A percentile compares a stretch with the other conserved stretches of the same genome.
phyloP scores from a whole-genome alignment of 2,329 filamentous ascomycete species.

The Exophiala sideris region DNA sequence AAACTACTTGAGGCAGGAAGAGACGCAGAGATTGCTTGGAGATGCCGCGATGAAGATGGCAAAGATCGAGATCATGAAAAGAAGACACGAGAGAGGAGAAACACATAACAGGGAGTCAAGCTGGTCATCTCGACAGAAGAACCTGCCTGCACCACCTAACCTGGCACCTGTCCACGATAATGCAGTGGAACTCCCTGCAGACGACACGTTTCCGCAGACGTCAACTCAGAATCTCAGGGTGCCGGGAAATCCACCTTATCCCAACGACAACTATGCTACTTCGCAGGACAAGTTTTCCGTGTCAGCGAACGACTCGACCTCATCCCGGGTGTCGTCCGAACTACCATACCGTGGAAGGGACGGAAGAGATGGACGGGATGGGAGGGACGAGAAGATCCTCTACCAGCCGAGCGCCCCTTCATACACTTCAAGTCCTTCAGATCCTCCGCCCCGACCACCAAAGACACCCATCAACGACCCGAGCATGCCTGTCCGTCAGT shows the following conservation, averaged over 20 bases:
- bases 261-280: conserved; percentile 43
- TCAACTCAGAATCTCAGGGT: conserved; percentile 29
- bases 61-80: conserved; percentile 74
- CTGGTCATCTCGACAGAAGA: conserved; percentile 30
- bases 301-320: conserved; percentile 54
- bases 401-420: conserved; percentile 31
- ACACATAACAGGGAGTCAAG: conserved; percentile 32
- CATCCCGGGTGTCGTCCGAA: conserved; percentile 25
- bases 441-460: conserved; percentile 67
- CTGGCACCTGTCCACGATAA: conserved; percentile 45
- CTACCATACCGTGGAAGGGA: conserved; percentile 31
- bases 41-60: conserved; percentile 76
- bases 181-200: conserved; percentile 60
- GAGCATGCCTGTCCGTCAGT: conserved; percentile 14
- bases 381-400: conserved; percentile 36
- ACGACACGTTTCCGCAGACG: conserved; percentile 38
- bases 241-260: conserved; percentile 36
- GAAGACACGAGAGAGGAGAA: conserved; percentile 54
- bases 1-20: conserved; percentile 70
- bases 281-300: conserved; percentile 67
- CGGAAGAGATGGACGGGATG: conserved; percentile 21
- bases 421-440: conserved; percentile 35
- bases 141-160: conserved; percentile 32
- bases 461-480: conserved; percentile 63
- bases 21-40: conserved; percentile 73